Evolutionary conservation across 2,329 filamentous ascomycete genomes (phyloP).

Genomic region (Ambrosiella xylebori): DNA sequence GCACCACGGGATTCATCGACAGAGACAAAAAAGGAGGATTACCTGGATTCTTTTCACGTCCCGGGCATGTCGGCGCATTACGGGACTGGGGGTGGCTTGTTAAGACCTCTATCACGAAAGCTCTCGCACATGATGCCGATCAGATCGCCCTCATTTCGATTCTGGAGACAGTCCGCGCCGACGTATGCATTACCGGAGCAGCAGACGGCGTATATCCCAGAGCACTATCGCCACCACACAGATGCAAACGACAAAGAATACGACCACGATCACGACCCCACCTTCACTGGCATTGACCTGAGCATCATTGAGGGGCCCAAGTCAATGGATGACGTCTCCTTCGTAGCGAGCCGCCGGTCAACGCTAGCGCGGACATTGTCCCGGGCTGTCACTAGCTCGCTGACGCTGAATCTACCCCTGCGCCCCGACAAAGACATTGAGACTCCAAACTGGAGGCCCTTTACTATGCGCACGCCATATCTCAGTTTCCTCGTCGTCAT

Average conservation of each 20-base stretch:
- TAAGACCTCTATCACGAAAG: neutral
- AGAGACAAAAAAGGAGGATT: neutral
- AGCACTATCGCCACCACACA: neutral
- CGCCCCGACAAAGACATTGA: neutral
- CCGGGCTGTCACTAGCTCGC: neutral
- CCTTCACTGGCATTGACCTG: constrained; percentile 16
- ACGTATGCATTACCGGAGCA: neutral
- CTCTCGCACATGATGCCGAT: neutral
- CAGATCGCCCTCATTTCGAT: neutral
- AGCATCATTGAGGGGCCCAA: constrained; percentile 32
- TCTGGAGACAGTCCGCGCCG: neutral
- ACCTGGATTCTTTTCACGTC: neutral
- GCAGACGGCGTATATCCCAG: neutral
- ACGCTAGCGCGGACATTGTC: neutral
- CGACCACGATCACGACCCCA: neutral
- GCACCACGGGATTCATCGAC: neutral
- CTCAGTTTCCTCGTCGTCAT: constrained; percentile 34
- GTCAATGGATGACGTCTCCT: neutral
- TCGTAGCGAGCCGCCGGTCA: neutral
- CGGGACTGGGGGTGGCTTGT: neutral
- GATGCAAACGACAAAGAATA: neutral
- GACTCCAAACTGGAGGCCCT: constrained; percentile 47
- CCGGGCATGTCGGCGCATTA: neutral
- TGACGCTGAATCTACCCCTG: neutral
- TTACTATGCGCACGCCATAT: constrained; percentile 47